These are phyloP conservation scores for Suhomyces taliae DNA, from an alignment of 1,139 yeast genomes.

Conservation along the genomic window DNA sequence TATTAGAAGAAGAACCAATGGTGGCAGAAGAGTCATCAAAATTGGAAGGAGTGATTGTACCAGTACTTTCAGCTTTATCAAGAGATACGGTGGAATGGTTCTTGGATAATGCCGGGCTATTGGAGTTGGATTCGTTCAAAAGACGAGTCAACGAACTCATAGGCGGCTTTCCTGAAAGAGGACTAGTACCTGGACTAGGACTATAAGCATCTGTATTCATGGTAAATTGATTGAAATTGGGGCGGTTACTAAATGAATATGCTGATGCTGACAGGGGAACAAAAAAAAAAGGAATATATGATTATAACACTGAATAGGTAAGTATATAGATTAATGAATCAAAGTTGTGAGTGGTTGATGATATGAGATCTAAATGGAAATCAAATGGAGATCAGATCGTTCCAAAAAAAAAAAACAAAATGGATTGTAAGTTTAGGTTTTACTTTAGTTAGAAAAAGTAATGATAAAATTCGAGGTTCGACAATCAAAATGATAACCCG, in stretches of 20 bases:
- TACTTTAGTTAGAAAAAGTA: neutral
- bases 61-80: conserved; percentile 14
- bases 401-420: no score
- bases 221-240: neutral
- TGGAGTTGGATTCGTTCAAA: conserved; percentile 38
- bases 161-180: conserved; percentile 14
- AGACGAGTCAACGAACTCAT: conserved; percentile 45
- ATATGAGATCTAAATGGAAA: no score
- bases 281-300: neutral
- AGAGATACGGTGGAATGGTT: conserved; percentile 26
- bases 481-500: neutral
- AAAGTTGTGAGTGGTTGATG: no score
- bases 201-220: neutral
- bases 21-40: neutral
- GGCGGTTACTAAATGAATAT: neutral
- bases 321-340: no score
- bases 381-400: no score
- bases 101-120: conserved; percentile 27
- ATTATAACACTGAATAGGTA: no score
- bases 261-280: no score
- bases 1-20: neutral
- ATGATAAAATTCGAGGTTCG: neutral
- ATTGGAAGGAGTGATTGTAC: conserved; percentile 17
- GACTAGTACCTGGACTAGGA: neutral
- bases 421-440: no score